Base-by-base conservation (phyloP, 768 basidiomycete species). In the Mycena floridula region DNA sequence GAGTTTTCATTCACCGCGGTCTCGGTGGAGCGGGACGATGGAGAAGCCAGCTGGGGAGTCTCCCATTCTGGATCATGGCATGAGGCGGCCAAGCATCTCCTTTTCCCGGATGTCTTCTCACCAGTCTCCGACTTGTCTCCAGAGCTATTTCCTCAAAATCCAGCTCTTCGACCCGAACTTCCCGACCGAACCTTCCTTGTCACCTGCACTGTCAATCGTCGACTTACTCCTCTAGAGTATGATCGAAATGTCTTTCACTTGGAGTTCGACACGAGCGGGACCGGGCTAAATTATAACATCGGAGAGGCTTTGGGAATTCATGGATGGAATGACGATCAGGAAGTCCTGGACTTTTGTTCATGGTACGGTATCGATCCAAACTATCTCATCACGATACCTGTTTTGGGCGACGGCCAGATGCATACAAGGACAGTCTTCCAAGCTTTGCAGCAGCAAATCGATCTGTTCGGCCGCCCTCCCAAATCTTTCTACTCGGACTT, bases 201-300 rank as follows among this genome's bases (percentile, higher is more conserved):
- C 45, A 95, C 89, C 7, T 94, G 92, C 62, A 80, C 83, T 5
- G 93, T 96, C 62, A 98, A 97, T 68, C 82, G 84, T 36, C 89
- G 96, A 25, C 79, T 99, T 39, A 98, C 96, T 1, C 96, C 96
- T 25, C 64, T 80, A 53, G 92, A 95, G 50, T 99, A 99, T 66
- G 88, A 97, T 64, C 89, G 96, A 54, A 98, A 99, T 65, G 93
- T 99, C 25, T 98, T 98, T 74, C 96, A 99, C 67, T 76, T 99
- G 53, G 96, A 97, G 69, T 94, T 99, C 59, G 82, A 93, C 60
- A 91, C 89, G 3, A 69, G 77, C 22, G 89, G 89, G 25, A 99
- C 96, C 20, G 93, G 93, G 7, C 75, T 99, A 50, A 91, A 86
- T 65, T 99, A 99, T 63, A 82, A 80, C 26, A 91, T 98, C 45